Conservation (phyloP, 345 rosid species). For the Populus alba region DNA sequence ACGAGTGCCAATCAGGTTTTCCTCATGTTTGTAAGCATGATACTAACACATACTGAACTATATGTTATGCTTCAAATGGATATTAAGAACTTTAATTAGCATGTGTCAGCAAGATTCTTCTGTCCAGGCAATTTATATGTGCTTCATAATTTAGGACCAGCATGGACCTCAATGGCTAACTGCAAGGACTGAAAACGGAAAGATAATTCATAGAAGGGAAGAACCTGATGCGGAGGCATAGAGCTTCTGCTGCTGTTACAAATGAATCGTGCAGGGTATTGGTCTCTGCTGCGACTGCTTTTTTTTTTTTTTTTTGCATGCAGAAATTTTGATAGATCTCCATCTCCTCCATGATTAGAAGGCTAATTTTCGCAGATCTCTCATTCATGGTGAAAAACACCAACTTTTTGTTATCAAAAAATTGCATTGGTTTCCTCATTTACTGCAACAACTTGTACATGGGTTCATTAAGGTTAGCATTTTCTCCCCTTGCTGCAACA, state of each 20-base stretch:
- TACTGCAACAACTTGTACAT: no score
- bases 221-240: neutral
- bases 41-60: no score
- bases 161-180: neutral
- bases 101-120: no score
- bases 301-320: constrained; percentile 1
- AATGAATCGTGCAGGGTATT: neutral
- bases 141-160: neutral
- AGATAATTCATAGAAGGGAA: neutral
- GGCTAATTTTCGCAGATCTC: constrained; percentile 8
- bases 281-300: constrained; percentile 1
- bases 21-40: no score
- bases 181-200: neutral
- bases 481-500: neutral
- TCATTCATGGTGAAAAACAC: no score
- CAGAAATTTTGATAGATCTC: constrained; percentile 18
- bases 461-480: no score
- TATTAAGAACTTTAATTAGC: neutral
- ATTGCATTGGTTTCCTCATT: no score
- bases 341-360: neutral
- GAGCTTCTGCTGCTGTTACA: neutral
- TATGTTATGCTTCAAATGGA: neutral
- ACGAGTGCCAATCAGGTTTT: no score
- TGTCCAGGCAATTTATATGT: neutral
- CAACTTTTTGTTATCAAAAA: no score